phyloP scores from a whole-genome alignment of 2,329 filamentous ascomycete species.

The Xylaria hypoxylon region DNA sequence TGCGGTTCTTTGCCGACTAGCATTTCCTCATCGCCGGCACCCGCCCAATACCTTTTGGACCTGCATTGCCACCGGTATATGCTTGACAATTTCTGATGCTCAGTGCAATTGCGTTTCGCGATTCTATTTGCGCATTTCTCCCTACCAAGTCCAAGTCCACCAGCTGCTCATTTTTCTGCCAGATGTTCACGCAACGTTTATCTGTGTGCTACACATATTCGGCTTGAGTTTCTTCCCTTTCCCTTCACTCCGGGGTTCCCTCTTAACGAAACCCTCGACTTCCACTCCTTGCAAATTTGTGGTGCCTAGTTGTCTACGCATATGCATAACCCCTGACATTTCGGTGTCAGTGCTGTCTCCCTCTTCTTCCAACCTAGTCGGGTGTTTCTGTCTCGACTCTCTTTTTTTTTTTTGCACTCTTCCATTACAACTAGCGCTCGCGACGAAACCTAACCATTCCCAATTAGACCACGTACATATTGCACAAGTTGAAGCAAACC shows the following conservation, averaged over 20 bases:
- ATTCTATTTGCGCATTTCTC: not conserved
- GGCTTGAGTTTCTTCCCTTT: not conserved
- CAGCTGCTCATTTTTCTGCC: not conserved
- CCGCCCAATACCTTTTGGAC: not conserved
- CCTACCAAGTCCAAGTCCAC: not conserved
- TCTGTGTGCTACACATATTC: not conserved
- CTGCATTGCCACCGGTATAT: not conserved
- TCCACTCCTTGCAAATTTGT: not conserved
- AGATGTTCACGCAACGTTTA: too few relatives aligned
- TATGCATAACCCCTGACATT: not conserved
- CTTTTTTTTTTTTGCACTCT: not conserved
- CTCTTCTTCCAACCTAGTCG: not conserved
- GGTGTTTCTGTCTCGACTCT: not conserved
- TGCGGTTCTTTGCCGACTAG: not conserved
- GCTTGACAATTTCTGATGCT: not conserved
- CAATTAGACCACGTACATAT: not conserved
- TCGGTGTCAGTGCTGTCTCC: not conserved
- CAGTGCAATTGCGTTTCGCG: too few relatives aligned
- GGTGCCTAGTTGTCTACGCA: not conserved
- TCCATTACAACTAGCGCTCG: not conserved
- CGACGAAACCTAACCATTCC: slow-evolving; percentile 6
- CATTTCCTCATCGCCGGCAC: not conserved
- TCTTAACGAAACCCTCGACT: not conserved
- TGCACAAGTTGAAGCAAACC: not conserved
- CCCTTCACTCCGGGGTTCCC: not conserved